Base-by-base conservation (phyloP, 108 stramenopile genomes). In the Conticribra weissflogii region DNA sequence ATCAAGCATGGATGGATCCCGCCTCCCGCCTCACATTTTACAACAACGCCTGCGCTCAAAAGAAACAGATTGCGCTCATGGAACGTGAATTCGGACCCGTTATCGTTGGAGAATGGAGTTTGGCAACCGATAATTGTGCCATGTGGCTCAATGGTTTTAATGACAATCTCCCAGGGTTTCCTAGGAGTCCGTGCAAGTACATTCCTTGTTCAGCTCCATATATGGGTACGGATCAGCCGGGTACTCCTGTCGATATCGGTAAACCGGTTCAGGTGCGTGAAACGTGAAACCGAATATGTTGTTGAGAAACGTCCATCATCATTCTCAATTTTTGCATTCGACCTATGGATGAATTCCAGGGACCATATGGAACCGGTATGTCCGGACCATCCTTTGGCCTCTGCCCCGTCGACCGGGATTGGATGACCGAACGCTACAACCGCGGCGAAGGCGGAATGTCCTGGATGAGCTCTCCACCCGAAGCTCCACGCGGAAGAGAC, bases 91-190 rank as follows among this genome's bases (percentile, higher is more conserved):
- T 91, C 66, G 93, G 93, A 23, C 91, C 95, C 1, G 88, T 93
- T 0, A 76, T 96, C 78, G 91, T 93, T 25, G 97, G 97, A 28
- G 97, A 97, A 82, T 97, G 95, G 95, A 82, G 79, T 65, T 78
- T 97, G 54, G 97, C 97, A 0, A 97, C 97, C 3, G 97, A 97
- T 60, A 92, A 92, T 70, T 95, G 91, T 66, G 94, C 93, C 50
- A 92, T 96, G 91, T 96, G 97, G 97, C 74, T 97, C 31, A 97
- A 97, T 74, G 97, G 97, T 15, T 96, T 97, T 81, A 95, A 97
- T 72, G 97, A 92, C 59, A 89, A 89, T 49, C 62, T 91, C 44
- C 86, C 90, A 24, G 90, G 90, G 29, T 91, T 88, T 57, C 90
- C 90, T n/a, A 76, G 89, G 22, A 71, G 83, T 53, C 87, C 87